These are phyloP conservation scores for Astrephomene gubernaculifera DNA, from an alignment of 139 green algal species.

Conservation along the genomic window DNA sequence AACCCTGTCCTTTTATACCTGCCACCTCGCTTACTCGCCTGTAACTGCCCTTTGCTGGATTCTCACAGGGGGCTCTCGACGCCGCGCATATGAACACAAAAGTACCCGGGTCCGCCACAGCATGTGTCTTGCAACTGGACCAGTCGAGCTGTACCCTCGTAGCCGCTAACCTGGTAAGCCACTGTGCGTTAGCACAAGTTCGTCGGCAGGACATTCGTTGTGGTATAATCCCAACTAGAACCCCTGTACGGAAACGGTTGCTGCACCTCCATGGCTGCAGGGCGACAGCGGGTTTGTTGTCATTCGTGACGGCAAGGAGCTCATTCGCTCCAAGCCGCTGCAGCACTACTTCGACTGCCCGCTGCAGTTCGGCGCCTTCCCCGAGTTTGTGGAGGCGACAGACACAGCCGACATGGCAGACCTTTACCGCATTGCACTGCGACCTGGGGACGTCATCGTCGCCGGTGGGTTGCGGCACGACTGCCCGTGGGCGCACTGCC, in stretches of 20 bases:
- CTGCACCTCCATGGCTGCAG: too few species aligned
- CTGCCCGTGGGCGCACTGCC: too few species aligned
- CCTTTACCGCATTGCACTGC: constrained; percentile 60
- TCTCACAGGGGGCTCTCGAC: constrained; percentile 59
- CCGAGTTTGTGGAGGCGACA: constrained; percentile 76
- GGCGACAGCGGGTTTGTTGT: constrained; percentile 90
- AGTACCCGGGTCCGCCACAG: constrained; percentile 79
- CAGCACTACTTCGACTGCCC: constrained; percentile 89
- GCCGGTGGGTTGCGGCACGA: constrained; percentile 68
- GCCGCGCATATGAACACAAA: constrained; percentile 71
- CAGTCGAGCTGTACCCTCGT: constrained; percentile 50
- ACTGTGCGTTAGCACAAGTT: too few species aligned
- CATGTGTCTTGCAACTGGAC: constrained; percentile 76
- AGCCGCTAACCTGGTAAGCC: constrained; percentile 76
- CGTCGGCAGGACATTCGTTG: too few species aligned
- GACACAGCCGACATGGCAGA: constrained; percentile 79
- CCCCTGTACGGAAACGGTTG: too few species aligned
- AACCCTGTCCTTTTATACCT: too few species aligned
- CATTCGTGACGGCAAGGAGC: constrained; percentile 66
- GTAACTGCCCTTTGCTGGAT: not conserved
- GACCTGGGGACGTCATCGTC: constrained; percentile 75
- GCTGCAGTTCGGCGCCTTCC: constrained; percentile 75
- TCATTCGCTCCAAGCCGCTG: constrained; percentile 62
- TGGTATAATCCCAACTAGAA: too few species aligned
- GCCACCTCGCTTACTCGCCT: not conserved